Percentiles rank a stretch among this genome's conserved stretches.
phyloP scores from a whole-genome alignment of 129 eudicot genomes.

The Artemisia argyi region DNA sequence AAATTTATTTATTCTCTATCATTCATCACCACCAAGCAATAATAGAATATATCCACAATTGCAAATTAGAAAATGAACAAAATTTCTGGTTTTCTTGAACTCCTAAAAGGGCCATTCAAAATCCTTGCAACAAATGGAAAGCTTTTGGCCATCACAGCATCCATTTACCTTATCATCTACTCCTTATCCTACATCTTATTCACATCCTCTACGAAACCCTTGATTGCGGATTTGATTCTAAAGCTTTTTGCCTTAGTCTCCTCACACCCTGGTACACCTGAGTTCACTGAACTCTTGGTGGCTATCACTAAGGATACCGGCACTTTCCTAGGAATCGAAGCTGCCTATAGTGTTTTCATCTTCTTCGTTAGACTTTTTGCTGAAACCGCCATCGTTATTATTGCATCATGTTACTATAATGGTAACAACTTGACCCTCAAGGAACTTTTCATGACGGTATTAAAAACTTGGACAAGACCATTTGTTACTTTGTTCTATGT shows the following conservation, averaged over 20 bases:
- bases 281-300: slow-evolving; percentile 15
- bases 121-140: slow-evolving; percentile 41
- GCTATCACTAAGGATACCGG: slow-evolving; percentile 26
- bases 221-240: background rate
- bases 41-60: background rate
- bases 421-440: slow-evolving; percentile 28
- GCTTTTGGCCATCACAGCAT: slow-evolving; percentile 35
- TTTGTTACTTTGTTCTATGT: slow-evolving; percentile 34
- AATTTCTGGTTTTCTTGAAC: slow-evolving; percentile 24
- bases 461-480: slow-evolving; percentile 42
- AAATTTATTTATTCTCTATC: no score
- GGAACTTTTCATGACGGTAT: slow-evolving; percentile 28
- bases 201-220: slow-evolving; percentile 15
- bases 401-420: slow-evolving; percentile 30
- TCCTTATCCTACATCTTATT: slow-evolving; percentile 20
- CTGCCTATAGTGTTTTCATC: slow-evolving; percentile 12
- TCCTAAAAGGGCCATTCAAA: slow-evolving; percentile 42
- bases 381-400: slow-evolving; percentile 17
- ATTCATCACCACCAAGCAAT: background rate
- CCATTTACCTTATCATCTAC: slow-evolving; percentile 25
- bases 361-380: slow-evolving; percentile 19
- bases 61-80: slow-evolving; percentile 21
- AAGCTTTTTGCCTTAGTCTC: background rate
- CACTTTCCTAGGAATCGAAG: slow-evolving; percentile 25
- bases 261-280: slow-evolving; percentile 25